Conservation (phyloP, 805 yeast species). For the Suhomyces kilbournensis region DNA sequence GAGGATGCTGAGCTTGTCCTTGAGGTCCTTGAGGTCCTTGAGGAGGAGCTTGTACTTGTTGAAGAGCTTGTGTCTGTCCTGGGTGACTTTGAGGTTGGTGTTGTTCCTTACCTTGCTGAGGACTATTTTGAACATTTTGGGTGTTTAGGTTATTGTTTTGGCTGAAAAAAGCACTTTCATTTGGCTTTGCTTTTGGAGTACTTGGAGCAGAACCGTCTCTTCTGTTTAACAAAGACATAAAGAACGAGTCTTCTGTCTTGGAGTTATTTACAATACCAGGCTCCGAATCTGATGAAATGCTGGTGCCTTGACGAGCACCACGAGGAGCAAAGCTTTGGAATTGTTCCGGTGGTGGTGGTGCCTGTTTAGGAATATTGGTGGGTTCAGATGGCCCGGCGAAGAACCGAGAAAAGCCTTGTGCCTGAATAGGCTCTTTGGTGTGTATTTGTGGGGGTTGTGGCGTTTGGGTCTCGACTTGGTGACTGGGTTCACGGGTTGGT, state of each 20-base stretch:
- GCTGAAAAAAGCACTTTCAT: background rate
- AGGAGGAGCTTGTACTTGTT: constrained; percentile 12
- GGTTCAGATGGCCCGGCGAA: constrained; percentile 2
- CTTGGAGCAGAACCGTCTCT: constrained; percentile 14
- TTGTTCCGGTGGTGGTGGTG: background rate
- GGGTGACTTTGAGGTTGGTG: background rate
- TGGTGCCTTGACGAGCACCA: background rate
- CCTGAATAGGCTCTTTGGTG: background rate
- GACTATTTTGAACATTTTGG: background rate
- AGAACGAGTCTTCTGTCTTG: constrained; percentile 39
- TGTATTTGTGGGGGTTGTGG: background rate
- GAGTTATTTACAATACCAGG: background rate
- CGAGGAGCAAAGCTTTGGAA: background rate
- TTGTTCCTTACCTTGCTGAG: background rate
- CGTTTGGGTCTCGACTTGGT: background rate
- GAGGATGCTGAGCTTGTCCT: background rate
- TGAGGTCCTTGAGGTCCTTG: constrained; percentile 1
- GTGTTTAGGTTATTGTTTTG: background rate
- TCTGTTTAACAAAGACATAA: constrained; percentile 45
- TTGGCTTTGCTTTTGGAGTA: background rate
- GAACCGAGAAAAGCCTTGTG: constrained; percentile 9
- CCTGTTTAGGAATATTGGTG: background rate
- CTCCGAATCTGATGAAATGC: constrained; percentile 1
- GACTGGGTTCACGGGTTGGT: constrained; percentile 2
- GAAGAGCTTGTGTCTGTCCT: constrained; percentile 14